Evolutionary conservation across 2,329 filamentous ascomycete genomes (phyloP), one percentile per base, ranked within the genome.

Genomic region (Davidsoniella virescens): DNA sequence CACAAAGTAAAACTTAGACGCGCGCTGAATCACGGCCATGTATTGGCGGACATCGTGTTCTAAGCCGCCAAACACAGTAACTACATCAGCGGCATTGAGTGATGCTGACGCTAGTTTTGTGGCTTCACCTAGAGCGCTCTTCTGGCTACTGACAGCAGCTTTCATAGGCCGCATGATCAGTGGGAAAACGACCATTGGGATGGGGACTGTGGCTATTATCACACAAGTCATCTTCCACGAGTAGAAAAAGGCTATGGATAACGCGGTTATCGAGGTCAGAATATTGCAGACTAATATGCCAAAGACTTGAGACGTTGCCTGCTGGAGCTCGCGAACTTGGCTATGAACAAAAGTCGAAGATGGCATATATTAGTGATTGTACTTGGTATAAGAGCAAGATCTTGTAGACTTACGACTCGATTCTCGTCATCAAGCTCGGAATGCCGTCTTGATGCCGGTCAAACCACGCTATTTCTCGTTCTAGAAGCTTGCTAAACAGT

Each of bases 211-310:
- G 0, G 82, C 75, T 2, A 94, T 67, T 9, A 90, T 80, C 2
- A 93, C 79, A 0, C 94, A 67, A 0, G 88, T 87, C 14, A 96
- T 70, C 54, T 81, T 81, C 86, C 85, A 95, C 0, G 85, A 92
- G 57, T 76, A 82, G 60, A 77, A 82, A 26, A 95, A 72, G 0
- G 87, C 86, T 1, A 95, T 68, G 0, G 66, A 68, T 1, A 94
- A 64, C 7, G 83, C 82, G 4, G 76, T 75, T 4, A 81, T 29
- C 0, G 78, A 72, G 2, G 81, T 77, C n/a, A 83, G 68, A 0
- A 76, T 56, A 54, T 84, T 79, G 53, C 78, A 74, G 6, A 84
- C 59, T 1, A 84, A 62, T 42, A 82, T 75, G 0, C 87, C 88
- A 0, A 95, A 68, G 0, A 87, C 81, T 56, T 92, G 82, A 0